Conservation (phyloP, 192 early-diverging fungal species). For the Backusella psychrophila region DNA sequence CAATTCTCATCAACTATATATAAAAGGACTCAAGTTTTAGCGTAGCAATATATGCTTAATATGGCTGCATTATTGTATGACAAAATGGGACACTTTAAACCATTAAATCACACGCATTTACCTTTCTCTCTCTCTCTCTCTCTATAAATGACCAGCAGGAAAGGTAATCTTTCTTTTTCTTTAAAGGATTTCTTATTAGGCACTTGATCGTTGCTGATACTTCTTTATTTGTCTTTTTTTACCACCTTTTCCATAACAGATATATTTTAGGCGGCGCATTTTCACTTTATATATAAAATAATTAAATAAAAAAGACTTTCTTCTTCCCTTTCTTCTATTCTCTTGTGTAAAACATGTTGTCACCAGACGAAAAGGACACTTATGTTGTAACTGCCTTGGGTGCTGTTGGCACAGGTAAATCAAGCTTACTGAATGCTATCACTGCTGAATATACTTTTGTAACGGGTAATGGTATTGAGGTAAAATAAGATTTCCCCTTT, state of each 20-base stretch:
- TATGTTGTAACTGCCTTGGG: constrained; percentile 38
- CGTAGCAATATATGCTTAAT: not conserved
- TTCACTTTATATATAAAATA: not conserved
- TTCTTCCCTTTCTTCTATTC: not conserved
- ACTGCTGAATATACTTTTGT: constrained; percentile 43
- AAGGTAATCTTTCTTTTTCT: no score
- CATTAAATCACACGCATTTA: not conserved
- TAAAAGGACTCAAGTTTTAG: no score
- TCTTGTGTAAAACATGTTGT: not conserved
- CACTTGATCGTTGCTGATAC: not conserved
- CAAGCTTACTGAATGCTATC: constrained; percentile 50
- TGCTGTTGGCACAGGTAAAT: constrained; percentile 51
- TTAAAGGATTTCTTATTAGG: not conserved
- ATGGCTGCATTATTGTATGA: not conserved
- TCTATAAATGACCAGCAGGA: no score
- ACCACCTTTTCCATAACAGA: not conserved
- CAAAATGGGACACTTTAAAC: not conserved
- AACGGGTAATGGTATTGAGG: constrained; percentile 42
- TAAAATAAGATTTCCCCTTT: not conserved
- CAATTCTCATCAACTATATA: no score
- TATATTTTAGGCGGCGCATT: not conserved
- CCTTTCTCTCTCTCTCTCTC: not conserved
- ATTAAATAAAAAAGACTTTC: not conserved
- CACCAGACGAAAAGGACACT: constrained; percentile 19
- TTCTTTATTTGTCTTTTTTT: not conserved